Conservation (phyloP, 768 basidiomycete genomes). For the Gloeopeniophorella convolvens region DNA sequence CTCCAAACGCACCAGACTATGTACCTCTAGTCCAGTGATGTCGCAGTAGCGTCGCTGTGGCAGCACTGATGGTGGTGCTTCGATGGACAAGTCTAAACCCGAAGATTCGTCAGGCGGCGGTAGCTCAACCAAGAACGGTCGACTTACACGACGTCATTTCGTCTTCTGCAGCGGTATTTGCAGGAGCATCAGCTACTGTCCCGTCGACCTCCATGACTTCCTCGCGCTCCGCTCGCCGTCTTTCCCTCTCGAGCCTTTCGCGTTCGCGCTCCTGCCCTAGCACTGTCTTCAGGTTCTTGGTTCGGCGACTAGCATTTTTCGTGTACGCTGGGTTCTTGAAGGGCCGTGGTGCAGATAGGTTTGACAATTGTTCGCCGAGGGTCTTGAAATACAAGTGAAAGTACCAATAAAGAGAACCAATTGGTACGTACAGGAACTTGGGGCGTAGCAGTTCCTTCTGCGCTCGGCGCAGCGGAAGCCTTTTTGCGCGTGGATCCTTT, state of each 20-base stretch:
- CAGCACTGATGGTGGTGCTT: slow-evolving; percentile 76
- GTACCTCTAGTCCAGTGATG: slow-evolving; percentile 77
- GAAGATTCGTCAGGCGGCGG: background rate
- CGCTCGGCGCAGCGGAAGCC: slow-evolving; percentile 22
- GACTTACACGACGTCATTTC: slow-evolving; percentile 67
- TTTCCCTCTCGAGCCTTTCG: slow-evolving; percentile 62
- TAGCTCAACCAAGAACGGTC: background rate
- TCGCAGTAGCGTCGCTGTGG: slow-evolving; percentile 78
- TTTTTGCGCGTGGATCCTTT: slow-evolving; percentile 29
- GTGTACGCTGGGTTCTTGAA: slow-evolving; percentile 72
- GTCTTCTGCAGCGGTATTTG: slow-evolving; percentile 35
- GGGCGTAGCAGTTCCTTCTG: slow-evolving; percentile 29
- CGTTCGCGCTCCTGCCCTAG: slow-evolving; percentile 74
- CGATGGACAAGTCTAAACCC: slow-evolving; percentile 63
- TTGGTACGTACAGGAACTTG: slow-evolving; percentile 25
- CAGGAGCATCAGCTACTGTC: slow-evolving; percentile 25
- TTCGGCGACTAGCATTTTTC: slow-evolving; percentile 64
- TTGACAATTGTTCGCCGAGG: slow-evolving; percentile 69
- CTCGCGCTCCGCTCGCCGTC: slow-evolving; percentile 42
- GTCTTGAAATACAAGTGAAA: slow-evolving; percentile 36
- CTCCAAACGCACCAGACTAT: slow-evolving; percentile 1
- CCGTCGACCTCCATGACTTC: slow-evolving; percentile 53
- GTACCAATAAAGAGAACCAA: background rate
- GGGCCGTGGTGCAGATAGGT: slow-evolving; percentile 59
- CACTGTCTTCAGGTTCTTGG: slow-evolving; percentile 76